Base-by-base conservation (phyloP, 495 filamentous ascomycete genomes). In the Physcia stellaris region DNA sequence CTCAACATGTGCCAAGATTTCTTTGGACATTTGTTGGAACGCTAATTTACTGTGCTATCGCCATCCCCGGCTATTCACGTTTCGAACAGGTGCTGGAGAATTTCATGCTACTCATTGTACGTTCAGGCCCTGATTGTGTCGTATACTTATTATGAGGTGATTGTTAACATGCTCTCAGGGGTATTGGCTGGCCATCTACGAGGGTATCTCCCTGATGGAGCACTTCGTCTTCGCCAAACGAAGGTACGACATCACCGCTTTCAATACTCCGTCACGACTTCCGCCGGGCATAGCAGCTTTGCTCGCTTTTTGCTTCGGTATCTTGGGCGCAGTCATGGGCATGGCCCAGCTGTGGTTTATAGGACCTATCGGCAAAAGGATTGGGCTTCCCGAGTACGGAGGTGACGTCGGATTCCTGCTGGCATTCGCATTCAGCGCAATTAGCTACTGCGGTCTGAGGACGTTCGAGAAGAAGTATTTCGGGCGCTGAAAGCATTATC, bases 141-240 rank as follows among this genome's bases (percentile, higher is more conserved):
- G n/a, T n/a, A n/a, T n/a, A n/a, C n/a, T n/a, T n/a, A n/a, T n/a
- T n/a, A n/a, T n/a, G n/a, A n/a, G n/a, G n/a, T n/a, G n/a, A n/a
- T n/a, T n/a, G n/a, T n/a, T n/a, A n/a, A n/a, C n/a, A n/a, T n/a
- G n/a, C n/a, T n/a, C n/a, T n/a, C n/a, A 59, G 53, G 61, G 74
- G 18, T 88, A 90, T 63, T 92, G 83, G 83, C 67, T 87, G 4
- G 74, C 82, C 26, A 86, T 90, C 47, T 92, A 88, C 62, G 70
- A 77, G 41, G 79, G 72, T 37, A 73, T 92, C 47, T 60, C 74
- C 3, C 52, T 86, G 20, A 59, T 68, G 6, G 84, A 92, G 43
- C 83, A 92, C 61, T 79, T 85, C 54, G 38, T 86, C 55, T 87
- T 81, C 67, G 73, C 75, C 2, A 70, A 79, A 53, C 18, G 34